Percentiles rank a stretch among this genome's conserved stretches.
Conservation (phyloP, 2,329 filamentous ascomycete genomes). For the Ophiocordyceps polyrhachis-furcata region DNA sequence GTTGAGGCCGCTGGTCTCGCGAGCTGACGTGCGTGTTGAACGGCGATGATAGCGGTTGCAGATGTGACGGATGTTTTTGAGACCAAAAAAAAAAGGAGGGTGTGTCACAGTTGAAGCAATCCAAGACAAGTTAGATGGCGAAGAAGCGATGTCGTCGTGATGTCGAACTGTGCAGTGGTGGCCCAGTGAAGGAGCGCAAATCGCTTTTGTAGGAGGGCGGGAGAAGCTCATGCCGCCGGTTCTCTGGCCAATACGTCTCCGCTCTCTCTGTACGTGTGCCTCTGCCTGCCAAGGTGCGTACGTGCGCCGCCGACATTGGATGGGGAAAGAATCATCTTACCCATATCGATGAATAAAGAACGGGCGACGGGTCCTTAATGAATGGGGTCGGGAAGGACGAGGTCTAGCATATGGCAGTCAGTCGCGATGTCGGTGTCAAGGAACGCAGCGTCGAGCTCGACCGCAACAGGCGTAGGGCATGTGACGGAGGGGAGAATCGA, state of each 20-base stretch:
- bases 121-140: conserved; percentile 29
- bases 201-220: conserved; percentile 1
- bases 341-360: conserved; percentile 22
- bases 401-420: conserved; percentile 9
- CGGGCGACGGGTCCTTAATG: conserved; percentile 12
- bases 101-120: conserved; percentile 6
- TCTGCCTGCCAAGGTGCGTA: conserved; percentile 8
- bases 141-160: conserved; percentile 17
- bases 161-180: conserved; percentile 11
- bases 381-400: conserved; percentile 13
- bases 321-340: conserved; percentile 18
- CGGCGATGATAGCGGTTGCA: conserved; percentile 5
- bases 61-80: conserved; percentile 8
- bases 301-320: conserved; percentile 4
- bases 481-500: background rate
- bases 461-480: background rate
- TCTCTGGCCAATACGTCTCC: conserved; percentile 1
- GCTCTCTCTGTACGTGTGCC: conserved; percentile 5
- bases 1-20: conserved; percentile 29
- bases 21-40: conserved; percentile 9
- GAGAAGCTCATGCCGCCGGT: background rate
- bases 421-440: conserved; percentile 6
- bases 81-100: conserved; percentile 11
- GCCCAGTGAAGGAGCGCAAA: conserved; percentile 4
- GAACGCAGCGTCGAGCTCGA: conserved; percentile 1